phyloP scores from a whole-genome alignment of 805 yeast species.

The Spathaspora hagerdaliae region DNA sequence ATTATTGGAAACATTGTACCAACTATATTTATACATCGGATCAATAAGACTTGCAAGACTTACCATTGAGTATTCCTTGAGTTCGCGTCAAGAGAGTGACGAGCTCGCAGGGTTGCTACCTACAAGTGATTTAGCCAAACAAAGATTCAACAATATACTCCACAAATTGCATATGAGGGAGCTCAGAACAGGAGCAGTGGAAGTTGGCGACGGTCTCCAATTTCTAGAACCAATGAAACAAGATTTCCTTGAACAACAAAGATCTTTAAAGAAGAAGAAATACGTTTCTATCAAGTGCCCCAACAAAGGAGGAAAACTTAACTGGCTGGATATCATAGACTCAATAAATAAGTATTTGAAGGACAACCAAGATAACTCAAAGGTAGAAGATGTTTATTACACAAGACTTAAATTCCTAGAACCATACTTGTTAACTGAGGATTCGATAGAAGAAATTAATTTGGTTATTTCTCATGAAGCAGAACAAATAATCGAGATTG shows the following conservation, averaged over 20 bases:
- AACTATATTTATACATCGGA: constrained; percentile 48
- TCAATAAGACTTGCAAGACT: constrained; percentile 48
- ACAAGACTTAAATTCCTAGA: constrained; percentile 45
- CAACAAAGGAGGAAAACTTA: constrained; percentile 2
- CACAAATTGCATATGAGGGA: not conserved
- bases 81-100: constrained; percentile 39
- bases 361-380: constrained; percentile 27
- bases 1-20: constrained; percentile 46
- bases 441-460: constrained; percentile 42
- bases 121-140: constrained; percentile 1
- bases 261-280: constrained; percentile 7
- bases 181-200: not conserved
- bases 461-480: constrained; percentile 13
- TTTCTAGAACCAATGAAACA: constrained; percentile 29
- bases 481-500: constrained; percentile 9
- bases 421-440: constrained; percentile 47
- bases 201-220: constrained; percentile 7
- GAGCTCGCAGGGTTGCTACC: constrained; percentile 33
- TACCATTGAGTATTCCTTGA: constrained; percentile 55
- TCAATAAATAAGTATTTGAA: constrained; percentile 31
- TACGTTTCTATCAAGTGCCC: constrained; percentile 7
- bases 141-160: not conserved
- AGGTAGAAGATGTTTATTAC: constrained; percentile 31
- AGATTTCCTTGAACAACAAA: constrained; percentile 24
- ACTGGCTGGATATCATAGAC: constrained; percentile 27